Evolutionary conservation across 1,284 basidiomycete genomes (phyloP), one percentile per base, ranked within the genome.

Genomic region (Moesziomyces globuligerus): DNA sequence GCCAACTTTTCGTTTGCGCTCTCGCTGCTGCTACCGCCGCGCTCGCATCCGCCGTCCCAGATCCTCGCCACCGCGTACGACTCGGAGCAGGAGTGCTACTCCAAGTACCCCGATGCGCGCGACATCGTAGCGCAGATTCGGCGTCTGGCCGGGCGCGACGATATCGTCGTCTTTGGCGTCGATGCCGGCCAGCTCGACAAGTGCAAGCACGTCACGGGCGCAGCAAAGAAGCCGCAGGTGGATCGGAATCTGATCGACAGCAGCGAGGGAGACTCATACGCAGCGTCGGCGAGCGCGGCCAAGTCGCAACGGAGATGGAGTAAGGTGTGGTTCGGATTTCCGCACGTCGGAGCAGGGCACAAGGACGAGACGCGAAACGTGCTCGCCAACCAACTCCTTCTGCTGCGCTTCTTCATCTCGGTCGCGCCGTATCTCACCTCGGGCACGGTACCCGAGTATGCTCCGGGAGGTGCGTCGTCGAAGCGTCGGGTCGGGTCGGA

Each of bases 291-390:
- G 15, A 7, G 34, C 38, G 37, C 51, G 21, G 13, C 24, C 10
- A 32, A 32, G 17, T 15, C 29, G 17, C 56, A 64, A 18, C 41
- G 76, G 85, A 84, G 62, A 90, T 91, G 87, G 90, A 93, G 85
- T 86, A 88, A 83, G 52, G 87, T 98, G 56, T 89, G 93, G 21
- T 98, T 93, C 89, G 97, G 98, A 81, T 98, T 98, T 77, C 95
- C 95, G 48, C 95, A 98, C 85, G 91, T 91, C 74, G 94, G 94
- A 90, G 92, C 90, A 72, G 93, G 94, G 0, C 95, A 98, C 72
- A 89, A 92, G 41, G 93, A 98, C 81, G 93, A 95, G 84, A 90
- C 94, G 76, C 88, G 95, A 49, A 98, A 98, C 83, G 91, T 98
- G 57, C 85, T 92, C 13, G 89, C 90, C 10, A 98, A 98, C 83